Base-by-base conservation (phyloP, 495 filamentous ascomycete genomes). In the Penicillium subrubescens region DNA sequence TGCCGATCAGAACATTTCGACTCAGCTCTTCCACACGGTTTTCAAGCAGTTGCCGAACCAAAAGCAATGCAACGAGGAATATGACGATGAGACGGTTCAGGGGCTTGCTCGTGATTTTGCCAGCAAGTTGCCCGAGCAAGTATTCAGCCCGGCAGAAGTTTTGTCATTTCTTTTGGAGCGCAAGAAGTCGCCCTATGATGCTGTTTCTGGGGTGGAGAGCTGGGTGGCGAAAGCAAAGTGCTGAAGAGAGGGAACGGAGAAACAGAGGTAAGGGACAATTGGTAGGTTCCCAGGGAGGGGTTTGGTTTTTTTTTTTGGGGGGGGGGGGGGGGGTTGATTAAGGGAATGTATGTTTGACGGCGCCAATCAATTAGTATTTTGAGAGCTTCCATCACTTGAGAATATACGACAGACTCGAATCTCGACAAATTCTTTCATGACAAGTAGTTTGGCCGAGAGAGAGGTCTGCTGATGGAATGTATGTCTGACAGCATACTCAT, bases 71-170 rank as follows among this genome's bases (percentile, higher is more conserved):
- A 59, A 53, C 10, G 12, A 67, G 35, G 25, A 62, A 59, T 57
- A 5, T 52, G 7, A 52, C 48, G 2, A 50, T 25, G 50, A 59
- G 35, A 67, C 8, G 27, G 17, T 52, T 29, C 5, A 52, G 5
- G 23, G 48, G 31, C 50, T 70, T 43, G 39, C 61, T 48, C 27
- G 37, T 17, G 59, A 70, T 17, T 67, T 70, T 63, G 39, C 65
- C 14, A 55, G 44, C 14, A 58, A 57, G 50, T n/a, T 70, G 19
- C 68, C 58, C 33, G 59, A 67, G 57, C 15, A 67, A 65, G 61
- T 61, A 43, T 70, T 70, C 14, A 70, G 68, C 52, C 64, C 12
- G 41, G 68, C 59, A 44, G 37, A 70, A 67, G 59, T 70, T 39
- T 37, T 67, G 29, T 67, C 37, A 43, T 67, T 67, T 53, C 55